Conservation (phyloP, 2,329 filamentous ascomycete species). For the Monilinia polystroma region DNA sequence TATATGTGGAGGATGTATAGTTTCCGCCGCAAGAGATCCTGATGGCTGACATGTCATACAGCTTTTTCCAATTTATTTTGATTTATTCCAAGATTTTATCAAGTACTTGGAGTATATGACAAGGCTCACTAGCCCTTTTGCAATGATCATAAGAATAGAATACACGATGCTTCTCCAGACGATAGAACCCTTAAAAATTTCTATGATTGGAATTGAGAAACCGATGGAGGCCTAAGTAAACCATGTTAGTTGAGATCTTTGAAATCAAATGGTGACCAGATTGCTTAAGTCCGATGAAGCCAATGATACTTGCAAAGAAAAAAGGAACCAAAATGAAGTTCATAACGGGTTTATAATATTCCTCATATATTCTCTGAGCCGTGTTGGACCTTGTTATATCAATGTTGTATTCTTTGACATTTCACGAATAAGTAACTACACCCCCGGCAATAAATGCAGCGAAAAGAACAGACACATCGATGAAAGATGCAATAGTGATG, state of each 20-base stretch:
- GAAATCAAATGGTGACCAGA: background rate
- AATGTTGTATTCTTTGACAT: constrained; percentile 27
- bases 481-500: constrained; percentile 41
- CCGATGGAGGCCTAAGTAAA: constrained; percentile 58
- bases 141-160: constrained; percentile 65
- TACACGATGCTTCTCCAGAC: constrained; percentile 76
- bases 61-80: background rate
- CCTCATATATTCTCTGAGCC: constrained; percentile 31
- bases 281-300: background rate
- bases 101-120: constrained; percentile 31
- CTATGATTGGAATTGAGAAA: constrained; percentile 72
- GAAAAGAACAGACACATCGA: constrained; percentile 51
- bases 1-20: constrained; percentile 29
- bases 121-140: constrained; percentile 58
- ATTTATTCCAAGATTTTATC: background rate
- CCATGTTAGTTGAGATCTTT: background rate
- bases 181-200: constrained; percentile 62
- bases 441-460: constrained; percentile 52
- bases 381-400: constrained; percentile 12
- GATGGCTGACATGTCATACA: background rate
- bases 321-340: constrained; percentile 54
- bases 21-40: background rate
- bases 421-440: constrained; percentile 47
- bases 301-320: constrained; percentile 55
- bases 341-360: constrained; percentile 35